These are phyloP conservation scores for Nicotiana rustica DNA, from an alignment of 305 asterid species.

Conservation along the genomic window DNA sequence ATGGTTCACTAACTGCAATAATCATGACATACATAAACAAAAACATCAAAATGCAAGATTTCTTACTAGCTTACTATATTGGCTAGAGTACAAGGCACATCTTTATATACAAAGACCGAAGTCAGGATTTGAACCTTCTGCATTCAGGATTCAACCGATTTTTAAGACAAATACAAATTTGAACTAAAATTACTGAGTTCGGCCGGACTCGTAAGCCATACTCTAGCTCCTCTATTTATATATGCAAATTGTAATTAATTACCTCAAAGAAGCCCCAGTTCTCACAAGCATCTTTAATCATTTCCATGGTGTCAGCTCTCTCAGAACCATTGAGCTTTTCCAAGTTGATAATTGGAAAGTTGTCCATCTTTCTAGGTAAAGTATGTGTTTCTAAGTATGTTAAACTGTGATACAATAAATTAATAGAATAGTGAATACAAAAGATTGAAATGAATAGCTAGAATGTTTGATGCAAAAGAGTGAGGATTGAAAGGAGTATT, in stretches of 20 bases:
- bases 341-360: constrained; percentile 82
- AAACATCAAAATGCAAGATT: background rate
- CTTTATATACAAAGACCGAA: no score
- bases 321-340: constrained; percentile 78
- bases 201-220: no score
- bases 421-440: constrained; percentile 6
- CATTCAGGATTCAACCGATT: no score
- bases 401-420: background rate
- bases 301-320: constrained; percentile 69
- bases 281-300: constrained; percentile 83
- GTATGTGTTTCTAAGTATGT: background rate
- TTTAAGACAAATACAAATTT: no score
- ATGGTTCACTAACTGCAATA: constrained; percentile 67
- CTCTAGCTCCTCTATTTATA: no score
- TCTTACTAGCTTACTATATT: background rate
- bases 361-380: constrained; percentile 52
- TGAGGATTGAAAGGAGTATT: constrained; percentile 8
- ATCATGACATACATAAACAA: background rate
- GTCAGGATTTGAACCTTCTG: no score
- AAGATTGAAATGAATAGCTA: background rate
- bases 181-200: no score
- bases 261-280: constrained; percentile 99
- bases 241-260: background rate
- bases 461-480: constrained; percentile 20
- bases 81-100: no score